Percentiles rank a stretch among this genome's conserved stretches.
These are phyloP conservation scores for Paratinospora sagittata DNA, from an alignment of 164 flowering plant genomes.

Conservation along the genomic window DNA sequence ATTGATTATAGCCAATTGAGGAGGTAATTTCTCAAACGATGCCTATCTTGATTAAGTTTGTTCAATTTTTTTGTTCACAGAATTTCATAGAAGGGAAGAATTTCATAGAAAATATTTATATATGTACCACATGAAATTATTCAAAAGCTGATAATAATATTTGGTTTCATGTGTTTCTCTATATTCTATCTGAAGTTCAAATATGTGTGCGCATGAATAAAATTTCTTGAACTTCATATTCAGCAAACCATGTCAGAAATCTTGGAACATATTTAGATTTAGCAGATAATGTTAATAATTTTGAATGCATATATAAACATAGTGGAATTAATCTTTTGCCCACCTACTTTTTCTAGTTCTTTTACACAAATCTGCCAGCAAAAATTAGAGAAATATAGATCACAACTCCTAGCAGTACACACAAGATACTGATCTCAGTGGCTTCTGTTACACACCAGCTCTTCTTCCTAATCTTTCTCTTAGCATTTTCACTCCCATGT, in stretches of 20 bases:
- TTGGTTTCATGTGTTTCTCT: not conserved
- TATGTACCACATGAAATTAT: constrained; percentile 1
- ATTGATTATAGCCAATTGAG: not conserved
- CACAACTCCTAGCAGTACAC: not conserved
- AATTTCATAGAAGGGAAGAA: too few species aligned
- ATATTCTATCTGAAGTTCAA: not conserved
- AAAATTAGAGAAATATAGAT: not conserved
- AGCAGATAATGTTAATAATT: not conserved
- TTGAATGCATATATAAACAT: not conserved
- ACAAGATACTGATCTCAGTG: not conserved
- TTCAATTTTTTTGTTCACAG: not conserved
- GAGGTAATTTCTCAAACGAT: not conserved
- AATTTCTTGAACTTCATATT: not conserved
- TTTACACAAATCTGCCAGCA: not conserved
- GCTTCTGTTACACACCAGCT: constrained; percentile 46
- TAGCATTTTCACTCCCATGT: constrained; percentile 83
- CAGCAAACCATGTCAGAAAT: not conserved
- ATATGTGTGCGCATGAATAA: not conserved
- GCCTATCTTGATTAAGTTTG: not conserved
- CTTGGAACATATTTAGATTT: not conserved
- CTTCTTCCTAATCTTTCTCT: constrained; percentile 59
- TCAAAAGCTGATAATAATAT: not conserved
- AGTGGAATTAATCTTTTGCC: not conserved
- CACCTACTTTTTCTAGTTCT: not conserved
- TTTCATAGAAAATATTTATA: not conserved